phyloP scores from a whole-genome alignment of 768 basidiomycete genomes.

The Phanerodontia chrysosporium region DNA sequence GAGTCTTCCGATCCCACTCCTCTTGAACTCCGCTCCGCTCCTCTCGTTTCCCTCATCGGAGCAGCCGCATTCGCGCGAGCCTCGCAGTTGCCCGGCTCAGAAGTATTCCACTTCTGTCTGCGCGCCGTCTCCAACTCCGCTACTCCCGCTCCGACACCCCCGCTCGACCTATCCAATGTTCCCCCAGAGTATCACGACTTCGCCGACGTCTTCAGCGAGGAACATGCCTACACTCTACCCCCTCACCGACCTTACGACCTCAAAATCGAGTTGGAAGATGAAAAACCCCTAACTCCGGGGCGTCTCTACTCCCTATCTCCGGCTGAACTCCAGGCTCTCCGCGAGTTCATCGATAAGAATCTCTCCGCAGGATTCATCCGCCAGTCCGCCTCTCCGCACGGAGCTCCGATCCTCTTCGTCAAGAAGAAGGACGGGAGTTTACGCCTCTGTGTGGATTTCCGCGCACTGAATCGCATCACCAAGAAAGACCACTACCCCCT shows the following conservation, averaged over 20 bases:
- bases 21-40: conserved; percentile 18
- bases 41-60: no score
- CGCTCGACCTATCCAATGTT: no score
- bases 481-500: conserved; percentile 32
- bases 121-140: no score
- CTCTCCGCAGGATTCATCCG: conserved; percentile 29
- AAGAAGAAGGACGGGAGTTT: conserved; percentile 22
- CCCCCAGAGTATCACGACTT: no score
- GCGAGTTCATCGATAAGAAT: conserved; percentile 33
- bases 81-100: no score
- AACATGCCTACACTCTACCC: conserved; percentile 20
- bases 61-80: no score
- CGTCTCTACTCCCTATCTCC: conserved; percentile 32
- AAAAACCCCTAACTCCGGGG: conserved; percentile 21
- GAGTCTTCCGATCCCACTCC: conserved; percentile 27
- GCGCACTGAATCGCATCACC: conserved; percentile 29
- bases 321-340: conserved; percentile 30
- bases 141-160: no score
- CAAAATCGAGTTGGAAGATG: conserved; percentile 30
- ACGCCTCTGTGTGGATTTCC: conserved; percentile 24
- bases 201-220: no score
- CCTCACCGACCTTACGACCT: conserved; percentile 32
- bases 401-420: conserved; percentile 25
- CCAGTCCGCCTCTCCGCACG: conserved; percentile 23
- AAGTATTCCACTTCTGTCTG: no score